phyloP scores from a whole-genome alignment of 306 rosid genomes.

The Abrus pulchellus region DNA sequence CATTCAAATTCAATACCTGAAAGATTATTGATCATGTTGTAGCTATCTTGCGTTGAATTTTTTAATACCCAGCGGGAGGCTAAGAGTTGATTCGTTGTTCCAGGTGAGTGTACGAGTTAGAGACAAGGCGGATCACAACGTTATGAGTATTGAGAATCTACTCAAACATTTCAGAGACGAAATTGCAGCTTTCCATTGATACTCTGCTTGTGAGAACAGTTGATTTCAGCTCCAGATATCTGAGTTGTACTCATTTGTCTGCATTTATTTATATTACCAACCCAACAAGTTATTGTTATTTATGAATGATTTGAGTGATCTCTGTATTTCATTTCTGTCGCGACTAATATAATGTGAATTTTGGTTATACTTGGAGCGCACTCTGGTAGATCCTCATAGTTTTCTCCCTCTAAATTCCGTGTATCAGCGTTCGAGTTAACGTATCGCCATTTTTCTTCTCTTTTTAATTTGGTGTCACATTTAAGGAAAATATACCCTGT shows the following conservation, averaged over 20 bases:
- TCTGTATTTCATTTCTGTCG: slow-evolving; percentile 22
- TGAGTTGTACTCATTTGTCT: slow-evolving; percentile 38
- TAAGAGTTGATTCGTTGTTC: slow-evolving; percentile 50
- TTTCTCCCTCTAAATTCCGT: background rate
- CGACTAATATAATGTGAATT: slow-evolving; percentile 16
- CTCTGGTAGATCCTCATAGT: background rate
- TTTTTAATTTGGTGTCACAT: background rate
- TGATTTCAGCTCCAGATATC: background rate
- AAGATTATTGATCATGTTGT: slow-evolving; percentile 3
- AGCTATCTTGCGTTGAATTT: background rate
- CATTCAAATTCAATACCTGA: background rate
- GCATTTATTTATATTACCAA: slow-evolving; percentile 43
- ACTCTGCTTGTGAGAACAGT: slow-evolving; percentile 16
- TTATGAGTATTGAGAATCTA: slow-evolving; percentile 70
- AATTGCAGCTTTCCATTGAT: slow-evolving; percentile 70
- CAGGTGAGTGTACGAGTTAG: slow-evolving; percentile 97
- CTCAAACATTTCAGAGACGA: slow-evolving; percentile 74
- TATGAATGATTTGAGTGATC: slow-evolving; percentile 19
- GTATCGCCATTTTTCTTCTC: background rate
- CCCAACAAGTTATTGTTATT: slow-evolving; percentile 29
- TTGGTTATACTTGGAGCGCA: slow-evolving; percentile 20
- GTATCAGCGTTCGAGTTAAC: background rate
- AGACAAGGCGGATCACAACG: slow-evolving; percentile 70
- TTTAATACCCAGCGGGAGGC: slow-evolving; percentile 4
- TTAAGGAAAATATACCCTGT: background rate